These are phyloP conservation scores for Melastoma malabathricum DNA, from an alignment of 345 rosid species.

Conservation along the genomic window DNA sequence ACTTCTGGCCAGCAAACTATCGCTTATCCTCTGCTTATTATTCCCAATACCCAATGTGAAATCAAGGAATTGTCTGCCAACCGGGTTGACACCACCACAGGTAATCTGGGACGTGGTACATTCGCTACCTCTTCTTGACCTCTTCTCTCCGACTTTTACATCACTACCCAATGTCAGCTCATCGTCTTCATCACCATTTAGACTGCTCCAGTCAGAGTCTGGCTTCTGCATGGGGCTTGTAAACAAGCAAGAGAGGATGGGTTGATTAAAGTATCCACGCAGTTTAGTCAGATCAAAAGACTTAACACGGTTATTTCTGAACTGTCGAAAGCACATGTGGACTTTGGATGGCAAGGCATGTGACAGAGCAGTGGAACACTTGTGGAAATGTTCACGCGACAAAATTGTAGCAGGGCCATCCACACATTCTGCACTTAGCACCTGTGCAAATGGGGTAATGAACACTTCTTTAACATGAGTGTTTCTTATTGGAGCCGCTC, in stretches of 20 bases:
- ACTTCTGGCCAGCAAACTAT: constrained; percentile 30
- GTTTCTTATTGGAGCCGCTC: constrained; percentile 50
- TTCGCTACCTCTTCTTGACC: constrained; percentile 37
- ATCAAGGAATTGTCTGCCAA: constrained; percentile 11
- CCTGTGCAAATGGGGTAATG: constrained; percentile 84
- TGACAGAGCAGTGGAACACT: constrained; percentile 52
- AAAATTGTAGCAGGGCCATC: constrained; percentile 83
- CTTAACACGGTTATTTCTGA: constrained; percentile 63
- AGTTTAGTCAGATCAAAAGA: constrained; percentile 75
- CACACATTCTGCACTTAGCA: constrained; percentile 89
- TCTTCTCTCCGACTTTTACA: constrained; percentile 49
- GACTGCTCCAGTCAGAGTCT: constrained; percentile 24
- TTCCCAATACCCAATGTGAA: constrained; percentile 23
- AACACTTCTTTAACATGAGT: constrained; percentile 87
- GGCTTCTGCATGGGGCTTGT: constrained; percentile 28
- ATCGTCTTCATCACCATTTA: constrained; percentile 44
- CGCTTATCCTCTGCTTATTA: constrained; percentile 25
- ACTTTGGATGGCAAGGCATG: constrained; percentile 43
- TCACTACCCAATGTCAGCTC: constrained; percentile 35
- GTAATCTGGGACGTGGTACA: constrained; percentile 22
- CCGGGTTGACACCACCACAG: constrained; percentile 18
- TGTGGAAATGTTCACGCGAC: constrained; percentile 63
- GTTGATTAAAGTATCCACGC: constrained; percentile 75
- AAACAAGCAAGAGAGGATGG: constrained; percentile 55
- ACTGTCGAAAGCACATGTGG: constrained; percentile 73